phyloP scores from a whole-genome alignment of 2,329 filamentous ascomycete species.

The Cordyceps fumosorosea region DNA sequence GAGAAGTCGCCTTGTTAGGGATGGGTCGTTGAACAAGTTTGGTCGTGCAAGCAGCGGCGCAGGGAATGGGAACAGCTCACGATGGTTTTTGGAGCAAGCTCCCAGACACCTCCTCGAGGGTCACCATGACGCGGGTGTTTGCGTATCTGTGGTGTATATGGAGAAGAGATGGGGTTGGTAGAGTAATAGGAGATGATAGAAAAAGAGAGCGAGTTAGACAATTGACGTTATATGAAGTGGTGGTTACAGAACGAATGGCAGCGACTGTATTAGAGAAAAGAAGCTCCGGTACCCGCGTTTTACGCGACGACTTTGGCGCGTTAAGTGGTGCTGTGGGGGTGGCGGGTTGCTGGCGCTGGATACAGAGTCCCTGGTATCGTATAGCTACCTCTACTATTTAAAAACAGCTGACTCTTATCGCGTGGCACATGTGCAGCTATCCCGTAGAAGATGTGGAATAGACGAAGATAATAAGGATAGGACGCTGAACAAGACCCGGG shows the following conservation, averaged over 20 bases:
- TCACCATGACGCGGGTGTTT: slow-evolving; percentile 31
- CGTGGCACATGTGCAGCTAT: no score
- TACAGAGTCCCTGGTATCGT: background rate
- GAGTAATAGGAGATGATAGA: background rate
- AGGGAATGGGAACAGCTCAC: slow-evolving; percentile 28
- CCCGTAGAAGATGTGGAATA: no score
- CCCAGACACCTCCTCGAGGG: slow-evolving; percentile 35
- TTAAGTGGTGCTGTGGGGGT: slow-evolving; percentile 5
- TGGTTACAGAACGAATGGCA: background rate
- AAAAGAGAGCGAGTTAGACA: background rate
- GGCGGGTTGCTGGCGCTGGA: background rate
- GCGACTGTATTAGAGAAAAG: background rate
- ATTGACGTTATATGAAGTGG: background rate
- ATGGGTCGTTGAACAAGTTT: background rate
- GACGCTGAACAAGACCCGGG: no score
- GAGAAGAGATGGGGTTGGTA: background rate
- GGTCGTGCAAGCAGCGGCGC: background rate
- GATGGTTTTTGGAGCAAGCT: slow-evolving; percentile 42
- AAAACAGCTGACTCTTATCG: no score
- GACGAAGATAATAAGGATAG: no score
- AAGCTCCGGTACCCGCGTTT: slow-evolving; percentile 10
- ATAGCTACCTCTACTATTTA: no score
- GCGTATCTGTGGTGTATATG: slow-evolving; percentile 2
- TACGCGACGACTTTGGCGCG: slow-evolving; percentile 11
- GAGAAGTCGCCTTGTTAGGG: background rate